phyloP scores from a whole-genome alignment of 305 asterid species.

The Caryopteris hybrid region DNA sequence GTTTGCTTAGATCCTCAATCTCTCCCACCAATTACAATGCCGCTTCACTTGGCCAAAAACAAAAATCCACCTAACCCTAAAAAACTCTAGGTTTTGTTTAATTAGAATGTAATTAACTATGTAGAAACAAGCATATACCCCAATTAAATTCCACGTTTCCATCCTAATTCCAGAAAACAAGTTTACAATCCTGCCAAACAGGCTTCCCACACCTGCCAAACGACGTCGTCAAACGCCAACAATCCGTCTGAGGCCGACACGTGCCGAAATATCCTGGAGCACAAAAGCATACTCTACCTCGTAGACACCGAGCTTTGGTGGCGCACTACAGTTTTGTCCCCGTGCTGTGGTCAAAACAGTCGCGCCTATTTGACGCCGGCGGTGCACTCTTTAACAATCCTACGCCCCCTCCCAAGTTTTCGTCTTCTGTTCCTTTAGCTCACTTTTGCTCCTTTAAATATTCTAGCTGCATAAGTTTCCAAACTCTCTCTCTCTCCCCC shows the following conservation, averaged over 20 bases:
- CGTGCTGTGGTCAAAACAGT: neutral
- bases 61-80: neutral
- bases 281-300: constrained; percentile 14
- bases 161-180: neutral
- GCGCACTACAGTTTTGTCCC: constrained; percentile 2
- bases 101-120: constrained; percentile 2
- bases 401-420: neutral
- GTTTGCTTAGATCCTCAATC: constrained; percentile 11
- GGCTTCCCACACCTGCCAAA: neutral
- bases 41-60: neutral
- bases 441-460: neutral
- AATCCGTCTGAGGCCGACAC: neutral
- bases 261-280: constrained; percentile 14
- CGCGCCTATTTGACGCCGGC: constrained; percentile 30
- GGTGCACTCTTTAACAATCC: constrained; percentile 14
- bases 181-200: neutral
- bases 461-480: neutral
- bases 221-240: constrained; percentile 1
- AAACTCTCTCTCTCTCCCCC: neutral
- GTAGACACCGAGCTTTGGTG: constrained; percentile 12
- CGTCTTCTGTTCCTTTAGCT: too few species aligned
- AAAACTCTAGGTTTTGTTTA: too few species aligned
- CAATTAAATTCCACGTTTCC: constrained; percentile 1
- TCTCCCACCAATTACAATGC: constrained; percentile 16
- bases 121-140: constrained; percentile 22